Evolutionary conservation across 2,329 filamentous ascomycete species (phyloP).

Genomic region (Domatiomyces globalis): DNA sequence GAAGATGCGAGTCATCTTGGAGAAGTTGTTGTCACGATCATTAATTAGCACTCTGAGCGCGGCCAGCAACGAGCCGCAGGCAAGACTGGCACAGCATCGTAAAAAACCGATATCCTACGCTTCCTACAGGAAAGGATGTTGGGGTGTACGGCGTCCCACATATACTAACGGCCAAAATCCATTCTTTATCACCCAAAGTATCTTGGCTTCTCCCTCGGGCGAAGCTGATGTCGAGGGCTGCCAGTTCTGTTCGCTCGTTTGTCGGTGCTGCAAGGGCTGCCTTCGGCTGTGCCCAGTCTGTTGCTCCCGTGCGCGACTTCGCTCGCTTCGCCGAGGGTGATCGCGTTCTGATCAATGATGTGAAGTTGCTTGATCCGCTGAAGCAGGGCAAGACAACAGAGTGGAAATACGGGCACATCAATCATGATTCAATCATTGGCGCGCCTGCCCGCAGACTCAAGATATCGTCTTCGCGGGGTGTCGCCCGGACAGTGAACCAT

Average conservation of each 20-base stretch:
- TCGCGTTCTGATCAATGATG: slow-evolving; percentile 28
- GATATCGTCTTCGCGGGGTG: slow-evolving; percentile 5
- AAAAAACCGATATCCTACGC: too few species aligned
- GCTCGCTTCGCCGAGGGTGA: slow-evolving; percentile 27
- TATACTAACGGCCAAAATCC: too few species aligned
- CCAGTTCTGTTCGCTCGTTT: not conserved
- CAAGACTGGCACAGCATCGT: too few species aligned
- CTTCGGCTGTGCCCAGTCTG: not conserved
- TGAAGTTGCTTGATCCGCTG: slow-evolving; percentile 30
- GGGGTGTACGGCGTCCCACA: too few species aligned
- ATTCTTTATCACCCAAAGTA: too few species aligned
- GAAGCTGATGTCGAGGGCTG: not conserved
- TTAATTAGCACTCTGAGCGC: too few species aligned
- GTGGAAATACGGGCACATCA: slow-evolving; percentile 18
- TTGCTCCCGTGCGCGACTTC: not conserved
- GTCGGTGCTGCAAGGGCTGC: not conserved
- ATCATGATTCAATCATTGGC: slow-evolving; percentile 48
- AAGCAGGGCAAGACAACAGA: slow-evolving; percentile 25
- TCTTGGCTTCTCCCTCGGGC: too few species aligned
- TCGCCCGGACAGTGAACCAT: slow-evolving; percentile 8
- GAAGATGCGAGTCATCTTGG: too few species aligned
- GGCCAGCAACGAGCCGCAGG: too few species aligned
- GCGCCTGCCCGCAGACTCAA: slow-evolving; percentile 24
- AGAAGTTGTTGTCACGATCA: too few species aligned
- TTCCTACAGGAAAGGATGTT: too few species aligned